Conservation (phyloP, 345 rosid species). For the Lepidium sativum region DNA sequence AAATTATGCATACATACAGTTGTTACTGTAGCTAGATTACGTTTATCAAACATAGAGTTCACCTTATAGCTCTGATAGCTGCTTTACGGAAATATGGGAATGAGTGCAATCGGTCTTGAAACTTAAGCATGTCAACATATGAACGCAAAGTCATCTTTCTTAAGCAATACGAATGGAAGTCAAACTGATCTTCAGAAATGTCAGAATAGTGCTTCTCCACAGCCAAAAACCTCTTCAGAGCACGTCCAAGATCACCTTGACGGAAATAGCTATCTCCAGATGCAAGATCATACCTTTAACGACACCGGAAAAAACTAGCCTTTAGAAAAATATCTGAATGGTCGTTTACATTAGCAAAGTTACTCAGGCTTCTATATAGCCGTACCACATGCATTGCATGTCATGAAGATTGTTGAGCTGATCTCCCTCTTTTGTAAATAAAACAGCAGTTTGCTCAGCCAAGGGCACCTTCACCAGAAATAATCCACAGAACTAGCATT, state of each 20-base stretch:
- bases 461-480: conserved; percentile 49
- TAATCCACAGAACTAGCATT: background rate
- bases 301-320: conserved; percentile 1
- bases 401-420: conserved; percentile 98
- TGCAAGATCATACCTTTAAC: conserved; percentile 90
- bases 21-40: background rate
- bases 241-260: conserved; percentile 94
- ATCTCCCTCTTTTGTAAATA: conserved; percentile 97
- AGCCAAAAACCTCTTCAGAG: conserved; percentile 84
- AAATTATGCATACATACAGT: background rate
- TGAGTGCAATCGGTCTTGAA: conserved; percentile 93
- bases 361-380: conserved; percentile 17
- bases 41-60: conserved; percentile 11
- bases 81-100: conserved; percentile 93
- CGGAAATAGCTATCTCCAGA: conserved; percentile 95
- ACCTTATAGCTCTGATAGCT: conserved; percentile 93
- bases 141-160: conserved; percentile 96
- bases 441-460: conserved; percentile 91
- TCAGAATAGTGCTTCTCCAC: conserved; percentile 99
- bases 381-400: conserved; percentile 99
- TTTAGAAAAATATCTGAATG: conserved; percentile 9
- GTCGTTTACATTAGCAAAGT: background rate
- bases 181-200: conserved; percentile 96
- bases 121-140: conserved; percentile 95
- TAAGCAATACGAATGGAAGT: conserved; percentile 98